phyloP scores from a whole-genome alignment of 2,329 filamentous ascomycete species.

The Penicillium griseofulvum region DNA sequence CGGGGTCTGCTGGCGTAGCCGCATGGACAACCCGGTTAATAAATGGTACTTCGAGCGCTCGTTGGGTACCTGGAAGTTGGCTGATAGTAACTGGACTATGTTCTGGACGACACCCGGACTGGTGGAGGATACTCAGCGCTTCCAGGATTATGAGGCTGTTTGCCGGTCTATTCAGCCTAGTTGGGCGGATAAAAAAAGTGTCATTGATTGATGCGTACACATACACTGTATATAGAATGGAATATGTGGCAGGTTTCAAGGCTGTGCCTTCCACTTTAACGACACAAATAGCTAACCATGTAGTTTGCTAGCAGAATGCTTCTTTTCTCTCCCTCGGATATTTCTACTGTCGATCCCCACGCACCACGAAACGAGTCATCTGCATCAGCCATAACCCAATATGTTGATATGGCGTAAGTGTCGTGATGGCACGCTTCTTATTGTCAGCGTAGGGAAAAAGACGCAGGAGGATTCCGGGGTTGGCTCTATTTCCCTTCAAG shows the following conservation, averaged over 20 bases:
- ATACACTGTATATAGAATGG: neutral
- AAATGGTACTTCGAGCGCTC: constrained; percentile 99
- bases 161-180: constrained; percentile 60
- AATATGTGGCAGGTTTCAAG: neutral
- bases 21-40: constrained; percentile 91
- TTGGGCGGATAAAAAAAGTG: constrained; percentile 46
- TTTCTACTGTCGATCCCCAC: too few species aligned
- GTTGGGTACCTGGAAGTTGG: constrained; percentile 76
- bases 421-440: too few species aligned
- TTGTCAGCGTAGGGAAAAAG: too few species aligned
- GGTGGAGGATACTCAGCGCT: constrained; percentile 52
- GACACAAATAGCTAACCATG: too few species aligned
- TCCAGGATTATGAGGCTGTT: constrained; percentile 72
- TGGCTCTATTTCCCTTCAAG: too few species aligned
- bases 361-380: too few species aligned
- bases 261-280: too few species aligned
- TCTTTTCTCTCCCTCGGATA: too few species aligned
- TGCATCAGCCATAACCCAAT: too few species aligned
- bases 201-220: constrained; percentile 51
- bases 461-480: too few species aligned
- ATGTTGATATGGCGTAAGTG: too few species aligned
- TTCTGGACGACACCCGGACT: constrained; percentile 86
- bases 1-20: constrained; percentile 88
- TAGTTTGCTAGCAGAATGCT: too few species aligned
- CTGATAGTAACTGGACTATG: constrained; percentile 89